phyloP scores from a whole-genome alignment of 2,329 filamentous ascomycete genomes.

The Fusarium mundagurra region DNA sequence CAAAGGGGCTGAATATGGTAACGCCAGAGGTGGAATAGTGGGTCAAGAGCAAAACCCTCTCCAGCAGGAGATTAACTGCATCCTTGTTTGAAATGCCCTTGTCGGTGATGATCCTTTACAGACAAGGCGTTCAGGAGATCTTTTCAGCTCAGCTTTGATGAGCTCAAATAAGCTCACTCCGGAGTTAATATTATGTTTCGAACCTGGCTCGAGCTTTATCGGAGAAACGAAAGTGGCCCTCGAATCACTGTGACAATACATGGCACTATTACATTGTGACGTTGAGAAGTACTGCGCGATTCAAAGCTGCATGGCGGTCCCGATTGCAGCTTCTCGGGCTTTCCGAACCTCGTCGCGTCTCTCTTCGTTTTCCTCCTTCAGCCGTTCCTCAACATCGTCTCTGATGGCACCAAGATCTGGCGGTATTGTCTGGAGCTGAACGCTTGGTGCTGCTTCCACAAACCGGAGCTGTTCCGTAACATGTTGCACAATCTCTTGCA shows the following conservation, averaged over 20 bases:
- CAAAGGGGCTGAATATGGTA: neutral
- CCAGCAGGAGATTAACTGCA: neutral
- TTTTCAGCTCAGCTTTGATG: neutral
- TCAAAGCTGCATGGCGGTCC: slow-evolving; percentile 64
- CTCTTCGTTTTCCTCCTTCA: slow-evolving; percentile 72
- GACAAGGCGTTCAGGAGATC: neutral
- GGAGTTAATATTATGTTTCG: neutral
- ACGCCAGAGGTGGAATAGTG: neutral
- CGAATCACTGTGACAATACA: slow-evolving; percentile 4
- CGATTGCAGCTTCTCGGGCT: slow-evolving; percentile 66
- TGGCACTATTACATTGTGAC: neutral
- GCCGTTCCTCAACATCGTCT: slow-evolving; percentile 73
- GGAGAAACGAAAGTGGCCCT: neutral
- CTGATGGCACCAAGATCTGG: slow-evolving; percentile 76
- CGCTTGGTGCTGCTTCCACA: slow-evolving; percentile 84
- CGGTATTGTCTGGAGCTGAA: slow-evolving; percentile 84
- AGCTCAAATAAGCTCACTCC: neutral
- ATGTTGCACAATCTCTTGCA: slow-evolving; percentile 79
- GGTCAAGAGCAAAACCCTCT: neutral
- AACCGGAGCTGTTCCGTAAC: slow-evolving; percentile 89
- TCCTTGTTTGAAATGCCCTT: neutral
- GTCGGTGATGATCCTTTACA: neutral
- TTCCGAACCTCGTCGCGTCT: slow-evolving; percentile 63
- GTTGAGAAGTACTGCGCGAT: neutral
- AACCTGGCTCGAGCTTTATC: slow-evolving; percentile 8